Conservation (phyloP, 2,329 filamentous ascomycete species). For the Fusarium protoensiforme region DNA sequence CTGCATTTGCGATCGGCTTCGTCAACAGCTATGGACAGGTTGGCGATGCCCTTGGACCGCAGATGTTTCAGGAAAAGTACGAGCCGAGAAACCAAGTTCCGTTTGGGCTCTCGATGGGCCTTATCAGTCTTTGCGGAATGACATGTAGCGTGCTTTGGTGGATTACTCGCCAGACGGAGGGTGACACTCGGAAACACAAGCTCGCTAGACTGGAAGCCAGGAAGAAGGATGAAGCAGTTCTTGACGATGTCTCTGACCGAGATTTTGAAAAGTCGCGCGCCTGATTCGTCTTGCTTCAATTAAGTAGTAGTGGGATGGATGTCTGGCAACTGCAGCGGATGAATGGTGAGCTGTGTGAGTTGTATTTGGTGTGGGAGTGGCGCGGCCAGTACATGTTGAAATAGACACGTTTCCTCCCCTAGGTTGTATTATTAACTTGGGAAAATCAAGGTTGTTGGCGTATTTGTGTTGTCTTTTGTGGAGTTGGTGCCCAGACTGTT, state of each 20-base stretch:
- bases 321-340: no score
- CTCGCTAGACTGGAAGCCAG: slow-evolving; percentile 53
- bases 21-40: slow-evolving; percentile 11
- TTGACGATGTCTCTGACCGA: slow-evolving; percentile 54
- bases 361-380: no score
- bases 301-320: no score
- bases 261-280: slow-evolving; percentile 22
- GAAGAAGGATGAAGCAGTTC: slow-evolving; percentile 52
- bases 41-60: slow-evolving; percentile 3
- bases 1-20: slow-evolving; percentile 8
- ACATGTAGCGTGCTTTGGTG: slow-evolving; percentile 57
- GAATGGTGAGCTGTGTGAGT: no score
- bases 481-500: no score
- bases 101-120: slow-evolving; percentile 57
- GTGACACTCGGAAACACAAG: slow-evolving; percentile 57
- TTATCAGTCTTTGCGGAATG: slow-evolving; percentile 55
- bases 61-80: slow-evolving; percentile 53
- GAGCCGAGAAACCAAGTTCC: slow-evolving; percentile 57
- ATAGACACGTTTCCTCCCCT: no score
- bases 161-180: slow-evolving; percentile 56
- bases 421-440: no score
- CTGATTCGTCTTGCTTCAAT: not conserved
- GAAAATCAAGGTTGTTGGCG: no score
- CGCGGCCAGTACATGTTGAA: no score
- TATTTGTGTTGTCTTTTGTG: no score